These are phyloP conservation scores for Testicularia cyperi DNA, from an alignment of 1,284 basidiomycete species.

Conservation along the genomic window DNA sequence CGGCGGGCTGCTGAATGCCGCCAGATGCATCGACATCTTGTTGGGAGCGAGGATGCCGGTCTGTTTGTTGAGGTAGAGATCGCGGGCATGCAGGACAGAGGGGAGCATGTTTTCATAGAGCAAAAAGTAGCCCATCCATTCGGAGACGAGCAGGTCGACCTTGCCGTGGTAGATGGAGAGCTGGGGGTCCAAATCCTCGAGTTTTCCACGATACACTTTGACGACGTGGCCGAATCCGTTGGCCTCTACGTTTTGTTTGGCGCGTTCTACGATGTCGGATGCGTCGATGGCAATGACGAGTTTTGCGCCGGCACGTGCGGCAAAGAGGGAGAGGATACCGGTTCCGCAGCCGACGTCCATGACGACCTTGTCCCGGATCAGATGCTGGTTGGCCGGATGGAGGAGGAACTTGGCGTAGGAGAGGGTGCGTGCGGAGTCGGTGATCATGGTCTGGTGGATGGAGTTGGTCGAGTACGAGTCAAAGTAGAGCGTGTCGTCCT, in stretches of 20 bases:
- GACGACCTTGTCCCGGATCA: conserved; percentile 83
- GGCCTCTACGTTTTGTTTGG: conserved; percentile 74
- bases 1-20: conserved; percentile 74
- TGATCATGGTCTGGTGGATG: conserved; percentile 69
- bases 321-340: conserved; percentile 83
- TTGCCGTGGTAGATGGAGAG: conserved; percentile 69
- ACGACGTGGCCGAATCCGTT: conserved; percentile 78
- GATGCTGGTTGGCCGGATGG: conserved; percentile 69
- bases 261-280: conserved; percentile 79
- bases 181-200: conserved; percentile 75
- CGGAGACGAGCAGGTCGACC: conserved; percentile 90
- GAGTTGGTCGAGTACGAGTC: conserved; percentile 86
- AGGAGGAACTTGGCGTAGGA: conserved; percentile 90
- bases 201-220: conserved; percentile 78
- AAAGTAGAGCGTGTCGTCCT: conserved; percentile 91
- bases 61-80: conserved; percentile 71
- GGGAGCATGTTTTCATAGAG: conserved; percentile 97
- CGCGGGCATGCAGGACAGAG: conserved; percentile 83
- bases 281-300: conserved; percentile 93
- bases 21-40: conserved; percentile 82
- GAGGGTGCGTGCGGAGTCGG: conserved; percentile 85
- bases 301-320: conserved; percentile 86
- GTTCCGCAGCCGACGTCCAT: conserved; percentile 77
- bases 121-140: conserved; percentile 77
- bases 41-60: conserved; percentile 86